Conservation (phyloP, 1,139 yeast genomes). For the Taphrina deformans region DNA sequence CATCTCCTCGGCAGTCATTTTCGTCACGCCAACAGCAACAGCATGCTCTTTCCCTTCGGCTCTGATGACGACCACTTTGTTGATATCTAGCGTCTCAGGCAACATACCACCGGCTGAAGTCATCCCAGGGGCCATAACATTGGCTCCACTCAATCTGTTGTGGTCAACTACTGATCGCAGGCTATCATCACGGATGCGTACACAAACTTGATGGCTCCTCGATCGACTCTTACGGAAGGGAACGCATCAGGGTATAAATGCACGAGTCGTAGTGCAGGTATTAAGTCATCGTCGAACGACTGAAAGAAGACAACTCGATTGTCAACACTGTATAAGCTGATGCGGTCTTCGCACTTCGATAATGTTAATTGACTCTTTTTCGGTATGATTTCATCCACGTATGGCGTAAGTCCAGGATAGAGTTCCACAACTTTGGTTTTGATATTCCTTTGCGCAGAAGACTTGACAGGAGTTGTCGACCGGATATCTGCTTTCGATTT, state of each 20-base stretch:
- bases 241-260: slow-evolving; percentile 81
- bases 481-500: slow-evolving; percentile 23
- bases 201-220: slow-evolving; percentile 95
- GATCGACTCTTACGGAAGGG: slow-evolving; percentile 85
- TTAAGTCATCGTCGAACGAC: slow-evolving; percentile 72
- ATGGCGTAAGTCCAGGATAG: slow-evolving; percentile 70
- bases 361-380: slow-evolving; percentile 83
- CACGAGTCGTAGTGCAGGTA: slow-evolving; percentile 74
- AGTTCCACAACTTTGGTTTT: slow-evolving; percentile 69
- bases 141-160: slow-evolving; percentile 25
- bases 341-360: slow-evolving; percentile 58
- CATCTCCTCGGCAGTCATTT: slow-evolving; percentile 89
- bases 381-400: slow-evolving; percentile 80
- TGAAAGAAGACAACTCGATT: slow-evolving; percentile 58
- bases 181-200: no score
- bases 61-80: slow-evolving; percentile 71
- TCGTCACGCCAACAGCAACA: slow-evolving; percentile 79
- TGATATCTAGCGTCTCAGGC: slow-evolving; percentile 68
- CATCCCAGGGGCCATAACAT: slow-evolving; percentile 73
- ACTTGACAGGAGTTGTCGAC: slow-evolving; percentile 56
- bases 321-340: slow-evolving; percentile 35
- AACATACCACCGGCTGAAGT: slow-evolving; percentile 85
- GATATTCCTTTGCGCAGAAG: slow-evolving; percentile 85
- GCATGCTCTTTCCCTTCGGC: slow-evolving; percentile 95
- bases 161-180: no score